Percentiles rank a stretch among this genome's conserved stretches.
phyloP scores from a whole-genome alignment of 1,139 yeast species.

The Yamadazyma triangularis region DNA sequence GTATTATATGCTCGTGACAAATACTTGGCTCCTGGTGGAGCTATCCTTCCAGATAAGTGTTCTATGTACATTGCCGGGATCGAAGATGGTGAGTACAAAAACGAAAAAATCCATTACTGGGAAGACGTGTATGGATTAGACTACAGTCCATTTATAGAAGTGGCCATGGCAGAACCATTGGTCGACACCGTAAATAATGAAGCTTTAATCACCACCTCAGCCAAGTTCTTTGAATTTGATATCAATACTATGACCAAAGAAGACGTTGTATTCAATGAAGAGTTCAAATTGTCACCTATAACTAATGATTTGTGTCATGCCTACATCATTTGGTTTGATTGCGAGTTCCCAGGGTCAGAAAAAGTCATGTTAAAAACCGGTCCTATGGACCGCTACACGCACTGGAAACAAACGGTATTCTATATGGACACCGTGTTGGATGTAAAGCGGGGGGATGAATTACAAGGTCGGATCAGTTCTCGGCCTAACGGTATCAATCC shows the following conservation, averaged over 20 bases:
- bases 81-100: slow-evolving; percentile 92
- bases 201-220: slow-evolving; percentile 69
- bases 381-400: slow-evolving; percentile 77
- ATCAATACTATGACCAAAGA: slow-evolving; percentile 83
- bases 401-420: slow-evolving; percentile 97
- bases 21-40: slow-evolving; percentile 81
- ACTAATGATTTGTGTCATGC: slow-evolving; percentile 87
- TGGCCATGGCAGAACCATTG: slow-evolving; percentile 89
- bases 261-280: slow-evolving; percentile 69
- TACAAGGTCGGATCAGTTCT: slow-evolving; percentile 69
- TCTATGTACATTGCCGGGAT: slow-evolving; percentile 87
- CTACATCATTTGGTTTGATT: slow-evolving; percentile 90
- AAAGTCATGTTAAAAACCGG: slow-evolving; percentile 72
- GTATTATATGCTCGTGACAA: slow-evolving; percentile 92
- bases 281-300: slow-evolving; percentile 66
- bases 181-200: slow-evolving; percentile 87
- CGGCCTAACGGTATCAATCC: slow-evolving; percentile 77
- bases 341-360: slow-evolving; percentile 68
- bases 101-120: slow-evolving; percentile 93
- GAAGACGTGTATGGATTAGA: slow-evolving; percentile 96
- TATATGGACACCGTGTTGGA: slow-evolving; percentile 81
- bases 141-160: slow-evolving; percentile 64
- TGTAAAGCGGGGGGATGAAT: slow-evolving; percentile 69
- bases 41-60: slow-evolving; percentile 94
- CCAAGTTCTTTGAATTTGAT: slow-evolving; percentile 75